Conservation (phyloP, 495 filamentous ascomycete species). For the Neurospora sp. region DNA sequence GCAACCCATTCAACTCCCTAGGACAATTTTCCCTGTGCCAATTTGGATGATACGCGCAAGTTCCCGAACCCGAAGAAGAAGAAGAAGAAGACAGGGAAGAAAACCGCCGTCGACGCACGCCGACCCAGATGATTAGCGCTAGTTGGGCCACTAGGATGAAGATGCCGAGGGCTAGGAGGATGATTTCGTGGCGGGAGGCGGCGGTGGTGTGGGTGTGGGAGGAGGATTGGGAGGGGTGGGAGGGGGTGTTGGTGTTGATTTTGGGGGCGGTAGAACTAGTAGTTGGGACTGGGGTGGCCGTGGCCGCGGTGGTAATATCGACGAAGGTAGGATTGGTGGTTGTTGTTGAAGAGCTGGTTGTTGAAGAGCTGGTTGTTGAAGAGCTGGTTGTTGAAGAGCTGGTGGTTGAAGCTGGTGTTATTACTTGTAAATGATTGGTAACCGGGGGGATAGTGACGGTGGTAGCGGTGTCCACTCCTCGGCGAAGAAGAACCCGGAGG, state of each 20-base stretch:
- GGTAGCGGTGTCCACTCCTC: neutral
- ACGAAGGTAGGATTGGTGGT: neutral
- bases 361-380: no score
- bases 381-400: no score
- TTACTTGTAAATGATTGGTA: neutral
- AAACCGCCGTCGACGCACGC: neutral
- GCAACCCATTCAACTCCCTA: neutral
- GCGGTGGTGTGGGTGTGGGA: neutral
- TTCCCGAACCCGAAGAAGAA: neutral
- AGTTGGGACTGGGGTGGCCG: no score
- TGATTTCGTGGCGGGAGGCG: slow-evolving; percentile 10
- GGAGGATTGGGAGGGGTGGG: neutral
- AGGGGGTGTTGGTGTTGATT: neutral
- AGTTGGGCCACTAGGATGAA: slow-evolving; percentile 7
- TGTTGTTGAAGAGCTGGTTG: neutral
- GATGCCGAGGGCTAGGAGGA: slow-evolving; percentile 8
- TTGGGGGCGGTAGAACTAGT: neutral
- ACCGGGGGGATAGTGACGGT: neutral
- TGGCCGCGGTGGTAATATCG: no score
- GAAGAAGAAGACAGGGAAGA: neutral
- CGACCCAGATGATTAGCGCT: slow-evolving; percentile 3
- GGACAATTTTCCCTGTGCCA: neutral
- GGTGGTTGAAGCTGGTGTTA: neutral
- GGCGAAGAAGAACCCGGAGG: neutral
- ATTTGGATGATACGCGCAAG: neutral